Conservation (phyloP, 2,329 filamentous ascomycete genomes). For the Cryphonectria naterciae region DNA sequence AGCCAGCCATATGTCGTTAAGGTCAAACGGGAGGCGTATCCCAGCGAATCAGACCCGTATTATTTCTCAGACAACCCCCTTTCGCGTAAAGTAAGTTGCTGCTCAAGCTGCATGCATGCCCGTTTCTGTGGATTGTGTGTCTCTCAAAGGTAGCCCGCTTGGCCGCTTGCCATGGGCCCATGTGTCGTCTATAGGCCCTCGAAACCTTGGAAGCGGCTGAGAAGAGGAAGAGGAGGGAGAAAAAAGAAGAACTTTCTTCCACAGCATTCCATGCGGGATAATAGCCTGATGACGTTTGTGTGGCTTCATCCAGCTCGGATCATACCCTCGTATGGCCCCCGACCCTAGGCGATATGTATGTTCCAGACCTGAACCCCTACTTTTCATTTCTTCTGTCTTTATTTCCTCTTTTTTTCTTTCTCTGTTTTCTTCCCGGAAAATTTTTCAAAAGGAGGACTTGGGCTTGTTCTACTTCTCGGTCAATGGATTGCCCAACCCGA, state of each 20-base stretch:
- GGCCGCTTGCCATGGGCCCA: neutral
- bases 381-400: neutral
- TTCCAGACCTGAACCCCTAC: conserved; percentile 16
- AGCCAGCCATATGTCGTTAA: neutral
- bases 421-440: no score
- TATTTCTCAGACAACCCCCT: neutral
- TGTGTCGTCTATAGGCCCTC: neutral
- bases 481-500: neutral
- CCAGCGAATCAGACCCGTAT: neutral
- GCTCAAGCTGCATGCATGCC: neutral
- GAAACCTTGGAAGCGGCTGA: neutral
- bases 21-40: neutral
- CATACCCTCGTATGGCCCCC: conserved; percentile 15
- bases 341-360: neutral
- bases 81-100: conserved; percentile 4
- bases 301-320: conserved; percentile 13
- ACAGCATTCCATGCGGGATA: neutral
- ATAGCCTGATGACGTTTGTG: conserved; percentile 18
- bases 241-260: neutral
- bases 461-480: neutral
- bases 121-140: neutral
- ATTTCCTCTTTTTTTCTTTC: neutral
- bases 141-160: neutral
- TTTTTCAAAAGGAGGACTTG: no score
- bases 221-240: neutral